phyloP scores from a whole-genome alignment of 2,329 filamentous ascomycete species.

The Reticulascus tulasneorum region DNA sequence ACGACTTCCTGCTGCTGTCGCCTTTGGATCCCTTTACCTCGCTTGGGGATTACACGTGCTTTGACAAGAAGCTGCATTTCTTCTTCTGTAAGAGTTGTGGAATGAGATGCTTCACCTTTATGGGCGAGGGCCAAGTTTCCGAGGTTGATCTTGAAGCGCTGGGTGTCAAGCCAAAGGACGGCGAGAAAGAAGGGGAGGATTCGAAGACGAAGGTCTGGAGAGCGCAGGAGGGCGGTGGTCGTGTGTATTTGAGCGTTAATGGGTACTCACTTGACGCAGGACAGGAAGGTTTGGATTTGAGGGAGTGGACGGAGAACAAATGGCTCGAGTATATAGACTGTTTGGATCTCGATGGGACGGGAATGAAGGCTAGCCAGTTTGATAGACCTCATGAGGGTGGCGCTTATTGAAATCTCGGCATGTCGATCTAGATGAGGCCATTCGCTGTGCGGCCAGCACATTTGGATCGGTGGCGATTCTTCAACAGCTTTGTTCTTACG shows the following conservation, averaged over 20 bases:
- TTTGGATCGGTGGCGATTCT: too few relatives aligned
- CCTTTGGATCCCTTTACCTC: slow-evolving; percentile 32
- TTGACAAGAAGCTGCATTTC: slow-evolving; percentile 27
- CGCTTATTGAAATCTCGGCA: slow-evolving; percentile 10
- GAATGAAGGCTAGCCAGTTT: slow-evolving; percentile 2
- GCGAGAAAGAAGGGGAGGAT: too few relatives aligned
- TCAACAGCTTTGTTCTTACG: too few relatives aligned
- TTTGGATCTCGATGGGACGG: slow-evolving; percentile 8
- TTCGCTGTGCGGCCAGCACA: too few relatives aligned
- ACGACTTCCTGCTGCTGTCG: slow-evolving; percentile 43
- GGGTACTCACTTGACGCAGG: slow-evolving; percentile 30
- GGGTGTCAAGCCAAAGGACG: slow-evolving; percentile 4
- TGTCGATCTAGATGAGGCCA: too few relatives aligned
- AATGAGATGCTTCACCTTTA: slow-evolving; percentile 37
- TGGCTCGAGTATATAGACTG: slow-evolving; percentile 22
- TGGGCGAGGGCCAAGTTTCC: slow-evolving; percentile 26
- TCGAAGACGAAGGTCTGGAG: slow-evolving; percentile 27
- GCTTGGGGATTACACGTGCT: slow-evolving; percentile 36
- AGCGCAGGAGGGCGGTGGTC: slow-evolving; percentile 19
- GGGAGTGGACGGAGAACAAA: slow-evolving; percentile 30
- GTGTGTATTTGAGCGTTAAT: slow-evolving; percentile 33
- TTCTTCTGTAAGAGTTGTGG: slow-evolving; percentile 45
- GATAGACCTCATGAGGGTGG: slow-evolving; percentile 11
- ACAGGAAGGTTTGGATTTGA: slow-evolving; percentile 32
- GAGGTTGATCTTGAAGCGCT: slow-evolving; percentile 17